Evolutionary conservation across 441 rosid genomes (phyloP).

Genomic region (Arabidopsis lyrata): DNA sequence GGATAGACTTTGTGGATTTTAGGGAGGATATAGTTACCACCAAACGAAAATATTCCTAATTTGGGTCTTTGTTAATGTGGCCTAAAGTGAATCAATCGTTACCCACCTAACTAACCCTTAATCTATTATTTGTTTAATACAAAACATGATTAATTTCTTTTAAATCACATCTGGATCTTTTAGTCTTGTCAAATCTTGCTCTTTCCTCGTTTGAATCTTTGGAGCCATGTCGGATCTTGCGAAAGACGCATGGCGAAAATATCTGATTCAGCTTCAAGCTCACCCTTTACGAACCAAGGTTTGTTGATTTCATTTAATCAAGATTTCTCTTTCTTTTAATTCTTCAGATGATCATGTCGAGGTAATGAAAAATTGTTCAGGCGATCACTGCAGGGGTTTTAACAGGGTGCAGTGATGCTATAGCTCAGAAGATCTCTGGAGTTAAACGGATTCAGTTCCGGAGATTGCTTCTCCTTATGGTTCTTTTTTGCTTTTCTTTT

Average conservation of each 20-base stretch:
- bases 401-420: slow-evolving; percentile 73
- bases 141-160: not conserved
- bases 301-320: not conserved
- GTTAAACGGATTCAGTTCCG: slow-evolving; percentile 70
- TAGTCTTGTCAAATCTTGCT: not conserved
- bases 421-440: slow-evolving; percentile 92
- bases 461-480: slow-evolving; percentile 75
- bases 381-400: slow-evolving; percentile 82
- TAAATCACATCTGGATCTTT: slow-evolving; percentile 22
- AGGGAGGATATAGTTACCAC: not conserved
- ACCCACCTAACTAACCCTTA: slow-evolving; percentile 13
- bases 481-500: slow-evolving; percentile 42
- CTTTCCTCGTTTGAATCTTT: not conserved
- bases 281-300: slow-evolving; percentile 91
- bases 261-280: slow-evolving; percentile 83
- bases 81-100: not conserved
- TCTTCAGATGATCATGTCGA: not conserved
- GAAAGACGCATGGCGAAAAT: slow-evolving; percentile 84
- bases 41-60: slow-evolving; percentile 19
- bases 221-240: slow-evolving; percentile 68
- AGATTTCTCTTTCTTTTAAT: not conserved
- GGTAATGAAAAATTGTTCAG: slow-evolving; percentile 42
- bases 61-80: slow-evolving; percentile 2
- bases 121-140: not conserved
- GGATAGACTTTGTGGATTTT: too few species aligned